These are phyloP conservation scores for Coemansia sp. DNA, from an alignment of 192 early-diverging fungal genomes.

Conservation along the genomic window DNA sequence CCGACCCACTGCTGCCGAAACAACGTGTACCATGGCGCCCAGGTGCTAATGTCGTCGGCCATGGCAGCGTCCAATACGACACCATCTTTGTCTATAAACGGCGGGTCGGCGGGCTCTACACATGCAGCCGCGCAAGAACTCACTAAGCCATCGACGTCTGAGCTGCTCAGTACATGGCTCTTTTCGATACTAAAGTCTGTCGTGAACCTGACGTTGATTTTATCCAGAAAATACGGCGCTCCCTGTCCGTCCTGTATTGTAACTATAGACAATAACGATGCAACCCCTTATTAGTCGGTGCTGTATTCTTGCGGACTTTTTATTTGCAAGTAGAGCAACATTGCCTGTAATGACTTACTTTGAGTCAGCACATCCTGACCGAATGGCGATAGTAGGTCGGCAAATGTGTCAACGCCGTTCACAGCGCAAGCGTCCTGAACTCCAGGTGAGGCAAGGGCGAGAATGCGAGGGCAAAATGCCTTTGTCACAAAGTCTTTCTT, in stretches of 20 bases:
- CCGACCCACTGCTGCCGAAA: slow-evolving; percentile 65
- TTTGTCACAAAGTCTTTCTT: slow-evolving; percentile 56
- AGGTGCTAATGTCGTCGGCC: slow-evolving; percentile 28
- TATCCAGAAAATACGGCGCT: slow-evolving; percentile 56
- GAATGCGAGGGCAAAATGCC: slow-evolving; percentile 54
- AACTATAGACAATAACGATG: slow-evolving; percentile 23
- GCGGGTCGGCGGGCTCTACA: neutral
- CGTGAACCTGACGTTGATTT: slow-evolving; percentile 46
- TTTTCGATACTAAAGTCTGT: slow-evolving; percentile 39
- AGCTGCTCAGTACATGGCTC: slow-evolving; percentile 10
- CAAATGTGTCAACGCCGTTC: slow-evolving; percentile 42
- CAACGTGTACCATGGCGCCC: slow-evolving; percentile 84
- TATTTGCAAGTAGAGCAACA: neutral
- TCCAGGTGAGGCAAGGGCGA: slow-evolving; percentile 35
- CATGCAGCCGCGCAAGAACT: neutral
- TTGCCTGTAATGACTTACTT: slow-evolving; percentile 24
- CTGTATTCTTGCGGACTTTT: neutral
- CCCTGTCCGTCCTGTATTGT: slow-evolving; percentile 59
- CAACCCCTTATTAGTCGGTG: neutral
- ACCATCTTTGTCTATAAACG: slow-evolving; percentile 25
- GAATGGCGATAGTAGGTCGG: slow-evolving; percentile 55
- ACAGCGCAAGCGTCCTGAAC: slow-evolving; percentile 36
- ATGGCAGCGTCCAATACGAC: slow-evolving; percentile 19
- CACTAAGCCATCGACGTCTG: slow-evolving; percentile 37
- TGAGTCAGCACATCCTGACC: slow-evolving; percentile 56